A percentile compares a stretch with the other conserved stretches of the same genome.
Conservation (phyloP, 345 rosid genomes). For the Raphanus sativus region DNA sequence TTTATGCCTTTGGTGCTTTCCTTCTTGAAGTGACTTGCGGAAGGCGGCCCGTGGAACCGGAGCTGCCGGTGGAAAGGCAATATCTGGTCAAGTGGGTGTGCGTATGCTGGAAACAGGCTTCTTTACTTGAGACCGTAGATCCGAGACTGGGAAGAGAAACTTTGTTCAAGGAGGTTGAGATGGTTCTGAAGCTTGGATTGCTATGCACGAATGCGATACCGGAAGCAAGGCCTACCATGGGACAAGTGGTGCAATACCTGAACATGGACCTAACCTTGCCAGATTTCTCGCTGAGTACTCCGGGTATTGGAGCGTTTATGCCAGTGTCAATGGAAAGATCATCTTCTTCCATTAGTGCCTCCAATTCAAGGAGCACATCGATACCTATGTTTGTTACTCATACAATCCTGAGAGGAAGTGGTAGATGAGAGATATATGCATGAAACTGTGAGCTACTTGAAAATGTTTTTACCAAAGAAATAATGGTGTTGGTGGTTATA, state of each 20-base stretch:
- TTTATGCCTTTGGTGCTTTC: slow-evolving; percentile 39
- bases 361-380: background rate
- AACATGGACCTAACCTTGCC: background rate
- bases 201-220: slow-evolving; percentile 22
- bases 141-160: slow-evolving; percentile 20
- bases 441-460: background rate
- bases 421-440: slow-evolving; percentile 15
- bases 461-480: background rate
- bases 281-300: background rate
- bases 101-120: slow-evolving; percentile 24
- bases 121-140: slow-evolving; percentile 32
- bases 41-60: slow-evolving; percentile 32
- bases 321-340: background rate
- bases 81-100: slow-evolving; percentile 35
- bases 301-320: slow-evolving; percentile 18
- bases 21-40: slow-evolving; percentile 33
- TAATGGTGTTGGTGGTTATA: background rate
- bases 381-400: slow-evolving; percentile 10
- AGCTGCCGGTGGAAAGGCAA: background rate
- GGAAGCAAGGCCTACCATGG: slow-evolving; percentile 24
- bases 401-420: slow-evolving; percentile 9
- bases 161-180: background rate
- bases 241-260: slow-evolving; percentile 26
- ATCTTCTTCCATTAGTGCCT: background rate
- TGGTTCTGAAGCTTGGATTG: slow-evolving; percentile 29